phyloP scores from a whole-genome alignment of 106 monocot genomes.

The Dioscorea dumetorum region DNA sequence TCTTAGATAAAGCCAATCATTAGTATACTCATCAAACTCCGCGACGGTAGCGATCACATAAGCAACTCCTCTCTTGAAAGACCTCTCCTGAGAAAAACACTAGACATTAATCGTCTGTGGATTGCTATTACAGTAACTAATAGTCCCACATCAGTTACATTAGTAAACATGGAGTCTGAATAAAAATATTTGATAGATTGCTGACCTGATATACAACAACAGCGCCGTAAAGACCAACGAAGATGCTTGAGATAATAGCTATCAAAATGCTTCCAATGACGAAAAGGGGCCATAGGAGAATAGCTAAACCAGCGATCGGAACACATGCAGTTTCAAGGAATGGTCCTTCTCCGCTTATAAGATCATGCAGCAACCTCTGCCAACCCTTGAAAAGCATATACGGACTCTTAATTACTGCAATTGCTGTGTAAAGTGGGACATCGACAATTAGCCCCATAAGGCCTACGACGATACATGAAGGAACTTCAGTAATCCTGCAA shows the following conservation, averaged over 20 bases:
- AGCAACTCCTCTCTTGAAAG: conserved; percentile 67
- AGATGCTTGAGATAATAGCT: conserved; percentile 77
- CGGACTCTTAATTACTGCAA: conserved; percentile 84
- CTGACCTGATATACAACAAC: conserved; percentile 83
- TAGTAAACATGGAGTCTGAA: too few species aligned
- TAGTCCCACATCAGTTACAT: too few species aligned
- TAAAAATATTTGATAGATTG: not conserved
- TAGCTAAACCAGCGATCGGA: conserved; percentile 80
- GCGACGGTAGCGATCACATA: conserved; percentile 79
- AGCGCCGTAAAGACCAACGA: conserved; percentile 76
- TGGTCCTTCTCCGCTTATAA: conserved; percentile 72
- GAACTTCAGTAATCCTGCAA: conserved; percentile 63
- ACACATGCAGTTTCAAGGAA: conserved; percentile 89
- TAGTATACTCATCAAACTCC: conserved; percentile 95
- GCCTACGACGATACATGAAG: conserved; percentile 65
- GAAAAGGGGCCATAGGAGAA: conserved; percentile 81
- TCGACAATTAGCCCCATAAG: conserved; percentile 72
- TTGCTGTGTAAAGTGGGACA: conserved; percentile 74
- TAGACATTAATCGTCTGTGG: not conserved
- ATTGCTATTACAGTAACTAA: not conserved
- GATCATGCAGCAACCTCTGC: conserved; percentile 86
- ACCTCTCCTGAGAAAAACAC: conserved; percentile 54
- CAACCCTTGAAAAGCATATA: conserved; percentile 97
- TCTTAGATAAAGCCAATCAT: conserved; percentile 92
- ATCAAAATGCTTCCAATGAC: conserved; percentile 65